Evolutionary conservation across 345 rosid genomes (phyloP), one percentile per base, ranked within the genome.

Genomic region (Sisymbrium irio): DNA sequence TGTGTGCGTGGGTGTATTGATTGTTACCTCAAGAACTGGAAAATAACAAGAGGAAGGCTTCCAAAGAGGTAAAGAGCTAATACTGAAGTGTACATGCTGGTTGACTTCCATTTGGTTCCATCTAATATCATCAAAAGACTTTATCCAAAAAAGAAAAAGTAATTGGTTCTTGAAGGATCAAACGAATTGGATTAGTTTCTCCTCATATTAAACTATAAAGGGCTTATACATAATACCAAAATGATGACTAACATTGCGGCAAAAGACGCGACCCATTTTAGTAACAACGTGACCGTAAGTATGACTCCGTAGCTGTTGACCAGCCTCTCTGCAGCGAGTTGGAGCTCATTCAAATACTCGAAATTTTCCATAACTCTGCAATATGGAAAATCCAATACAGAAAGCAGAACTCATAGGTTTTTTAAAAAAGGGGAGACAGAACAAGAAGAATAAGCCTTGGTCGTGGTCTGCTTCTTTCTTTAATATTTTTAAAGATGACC

Each of bases 61-160:
- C 79, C 57, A 83, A 89, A 93, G 53, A 90, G 88, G 69, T 89
- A 93, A 8, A 88, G 97, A 67, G 87, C 74, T 65, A 93, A 56
- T 54, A 87, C 85, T 25, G 93, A 79, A 30, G 93, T 85, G 69
- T 80, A 73, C 82, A 90, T 87, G 69, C 89, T 90, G 35, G 86
- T 85, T 53, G 63, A 50, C 76, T 84, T 88, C 96, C 95, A 92
- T 71, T 87, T 90, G 35, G 96, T 89, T 72, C 86, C 84, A 65
- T 93, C 97, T 79, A 93, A 62, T 51, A 90, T 80, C 90, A 89
- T 72, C 71, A 93, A 65, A 70, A 89, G 77, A 62, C 93, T 90
- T 82, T 78, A 42, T 8, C 3, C 32, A 32, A 28, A 45, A 30
- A 19, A 28, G 25, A 22, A 20, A 4, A 12, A 56, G 25, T 27